A percentile compares a stretch with the other conserved stretches of the same genome.
Evolutionary conservation across 2,329 filamentous ascomycete genomes (phyloP).

Genomic region (Penicillium italicum): DNA sequence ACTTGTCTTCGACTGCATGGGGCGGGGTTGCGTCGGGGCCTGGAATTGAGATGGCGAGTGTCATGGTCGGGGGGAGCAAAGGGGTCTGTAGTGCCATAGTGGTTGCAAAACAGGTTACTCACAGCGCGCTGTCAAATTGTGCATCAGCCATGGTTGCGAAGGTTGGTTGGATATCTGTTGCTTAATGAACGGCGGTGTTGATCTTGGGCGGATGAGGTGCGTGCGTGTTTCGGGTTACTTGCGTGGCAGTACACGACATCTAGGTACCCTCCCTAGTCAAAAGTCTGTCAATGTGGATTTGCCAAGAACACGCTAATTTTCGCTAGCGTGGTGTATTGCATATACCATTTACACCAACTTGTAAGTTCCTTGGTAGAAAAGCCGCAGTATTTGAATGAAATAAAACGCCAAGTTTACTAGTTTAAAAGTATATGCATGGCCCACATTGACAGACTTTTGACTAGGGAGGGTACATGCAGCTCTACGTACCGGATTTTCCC

Average conservation of each 20-base stretch:
- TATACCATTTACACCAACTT: too few relatives aligned
- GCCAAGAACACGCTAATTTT: too few relatives aligned
- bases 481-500: too few relatives aligned
- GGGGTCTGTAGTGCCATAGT: neutral
- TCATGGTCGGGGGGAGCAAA: neutral
- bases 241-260: conserved; percentile 11
- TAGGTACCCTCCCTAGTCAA: too few relatives aligned
- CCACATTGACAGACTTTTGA: too few relatives aligned
- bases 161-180: conserved; percentile 17
- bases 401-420: too few relatives aligned
- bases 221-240: conserved; percentile 8
- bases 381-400: too few relatives aligned
- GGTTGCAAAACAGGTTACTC: conserved; percentile 23
- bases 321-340: too few relatives aligned
- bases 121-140: conserved; percentile 53
- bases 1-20: conserved; percentile 13
- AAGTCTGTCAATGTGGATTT: too few relatives aligned
- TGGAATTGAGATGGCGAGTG: neutral
- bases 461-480: too few relatives aligned
- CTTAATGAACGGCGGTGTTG: conserved; percentile 16
- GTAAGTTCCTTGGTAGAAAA: too few relatives aligned
- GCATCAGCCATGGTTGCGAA: conserved; percentile 42
- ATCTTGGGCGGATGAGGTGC: conserved; percentile 22
- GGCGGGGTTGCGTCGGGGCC: conserved; percentile 24
- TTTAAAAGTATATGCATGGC: too few relatives aligned